A percentile compares a stretch with the other conserved stretches of the same genome.
phyloP scores from a whole-genome alignment of 441 rosid genomes.

The Brassica hybrid region DNA sequence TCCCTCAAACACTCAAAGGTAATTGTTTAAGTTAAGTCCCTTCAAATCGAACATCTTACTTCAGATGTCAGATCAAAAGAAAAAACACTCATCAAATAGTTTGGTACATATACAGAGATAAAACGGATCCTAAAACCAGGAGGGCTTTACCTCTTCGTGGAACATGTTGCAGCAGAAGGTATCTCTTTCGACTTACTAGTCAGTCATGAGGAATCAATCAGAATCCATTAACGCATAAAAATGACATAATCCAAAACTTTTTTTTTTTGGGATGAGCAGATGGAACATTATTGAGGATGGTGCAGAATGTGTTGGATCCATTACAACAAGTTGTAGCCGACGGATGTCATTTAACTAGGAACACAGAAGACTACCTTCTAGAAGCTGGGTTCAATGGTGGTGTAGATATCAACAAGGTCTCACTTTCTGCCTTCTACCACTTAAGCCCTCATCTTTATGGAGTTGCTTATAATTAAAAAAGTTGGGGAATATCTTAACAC shows the following conservation, averaged over 20 bases:
- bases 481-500: not conserved
- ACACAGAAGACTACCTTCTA: conserved; percentile 61
- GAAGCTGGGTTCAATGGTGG: conserved; percentile 65
- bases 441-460: conserved; percentile 77
- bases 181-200: not conserved
- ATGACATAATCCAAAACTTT: not conserved
- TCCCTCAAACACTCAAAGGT: conserved; percentile 69
- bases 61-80: not conserved
- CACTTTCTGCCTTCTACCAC: conserved; percentile 47
- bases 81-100: not conserved
- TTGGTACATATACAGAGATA: conserved; percentile 56
- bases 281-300: conserved; percentile 67
- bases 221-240: not conserved
- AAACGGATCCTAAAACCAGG: conserved; percentile 86
- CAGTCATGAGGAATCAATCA: not conserved
- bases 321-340: conserved; percentile 72
- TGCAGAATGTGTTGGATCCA: conserved; percentile 71
- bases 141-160: conserved; percentile 77
- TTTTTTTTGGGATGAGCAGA: conserved; percentile 47
- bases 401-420: conserved; percentile 51
- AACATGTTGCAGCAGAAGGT: conserved; percentile 93
- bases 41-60: not conserved
- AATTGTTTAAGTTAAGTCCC: not conserved
- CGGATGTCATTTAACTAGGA: conserved; percentile 84
- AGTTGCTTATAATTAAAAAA: conserved; percentile 56